phyloP scores from a whole-genome alignment of 768 basidiomycete genomes.

The Rubroboletus pulcherrimus region DNA sequence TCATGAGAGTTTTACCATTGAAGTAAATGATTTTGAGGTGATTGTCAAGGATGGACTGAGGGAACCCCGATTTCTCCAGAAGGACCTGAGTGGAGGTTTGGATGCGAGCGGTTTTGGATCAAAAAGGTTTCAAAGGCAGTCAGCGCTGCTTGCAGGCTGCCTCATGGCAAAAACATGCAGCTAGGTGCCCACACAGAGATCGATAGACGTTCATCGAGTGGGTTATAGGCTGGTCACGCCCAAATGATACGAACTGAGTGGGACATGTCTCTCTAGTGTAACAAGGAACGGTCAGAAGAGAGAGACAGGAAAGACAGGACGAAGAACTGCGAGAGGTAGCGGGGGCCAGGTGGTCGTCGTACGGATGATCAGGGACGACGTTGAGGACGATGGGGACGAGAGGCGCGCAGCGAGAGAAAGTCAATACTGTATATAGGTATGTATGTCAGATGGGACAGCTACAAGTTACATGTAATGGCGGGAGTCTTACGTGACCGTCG shows the following conservation, averaged over 20 bases:
- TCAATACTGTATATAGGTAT: not conserved
- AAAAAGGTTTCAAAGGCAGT: slow-evolving; percentile 1
- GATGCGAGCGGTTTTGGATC: not conserved
- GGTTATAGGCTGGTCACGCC: not conserved
- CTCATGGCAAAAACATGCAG: slow-evolving; percentile 24
- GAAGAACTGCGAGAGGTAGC: not conserved
- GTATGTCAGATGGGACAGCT: too few relatives aligned
- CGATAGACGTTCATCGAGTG: slow-evolving; percentile 4
- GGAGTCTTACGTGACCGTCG: too few relatives aligned
- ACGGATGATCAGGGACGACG: not conserved
- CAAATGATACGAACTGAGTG: slow-evolving; percentile 18
- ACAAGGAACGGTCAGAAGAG: not conserved
- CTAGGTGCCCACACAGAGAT: slow-evolving; percentile 1
- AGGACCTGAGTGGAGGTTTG: slow-evolving; percentile 5
- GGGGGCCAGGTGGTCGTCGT: not conserved
- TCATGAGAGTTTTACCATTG: slow-evolving; percentile 8
- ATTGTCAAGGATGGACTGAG: slow-evolving; percentile 3
- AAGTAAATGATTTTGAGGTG: slow-evolving; percentile 4
- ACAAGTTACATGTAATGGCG: too few relatives aligned
- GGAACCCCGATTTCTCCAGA: slow-evolving; percentile 1
- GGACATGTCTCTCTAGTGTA: slow-evolving; percentile 14
- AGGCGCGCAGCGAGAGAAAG: not conserved
- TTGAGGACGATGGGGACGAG: not conserved
- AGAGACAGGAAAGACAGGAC: not conserved
- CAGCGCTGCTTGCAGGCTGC: slow-evolving; percentile 17